A percentile compares a stretch with the other conserved stretches of the same genome.
Conservation (phyloP, 192 early-diverging fungal genomes). For the Dispira parvispora region DNA sequence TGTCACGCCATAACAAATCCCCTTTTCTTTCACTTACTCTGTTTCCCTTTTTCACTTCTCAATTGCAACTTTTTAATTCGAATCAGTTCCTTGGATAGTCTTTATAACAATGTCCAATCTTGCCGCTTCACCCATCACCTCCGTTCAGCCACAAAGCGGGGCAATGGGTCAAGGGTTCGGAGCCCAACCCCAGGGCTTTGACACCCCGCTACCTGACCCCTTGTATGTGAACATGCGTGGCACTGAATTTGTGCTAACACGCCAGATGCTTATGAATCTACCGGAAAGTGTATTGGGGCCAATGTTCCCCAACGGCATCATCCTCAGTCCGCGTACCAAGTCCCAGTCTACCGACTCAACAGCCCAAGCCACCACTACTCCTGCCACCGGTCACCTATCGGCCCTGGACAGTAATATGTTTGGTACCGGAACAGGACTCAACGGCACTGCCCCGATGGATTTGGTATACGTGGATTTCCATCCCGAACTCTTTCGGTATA, state of each 20-base stretch:
- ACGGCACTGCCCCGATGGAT: background rate
- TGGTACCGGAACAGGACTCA: too few species aligned
- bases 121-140: constrained; percentile 10
- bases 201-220: constrained; percentile 22
- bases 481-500: constrained; percentile 28
- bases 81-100: too few species aligned
- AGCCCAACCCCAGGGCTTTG: constrained; percentile 12
- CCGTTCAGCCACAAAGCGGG: constrained; percentile 7
- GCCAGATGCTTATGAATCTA: constrained; percentile 33
- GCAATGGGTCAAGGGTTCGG: background rate
- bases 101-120: background rate
- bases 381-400: too few species aligned
- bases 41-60: too few species aligned
- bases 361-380: background rate
- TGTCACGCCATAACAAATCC: too few species aligned
- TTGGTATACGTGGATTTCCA: constrained; percentile 26
- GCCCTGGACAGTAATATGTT: too few species aligned
- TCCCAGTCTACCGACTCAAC: background rate
- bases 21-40: too few species aligned
- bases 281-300: constrained; percentile 42
- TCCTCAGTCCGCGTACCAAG: constrained; percentile 16
- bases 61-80: too few species aligned
- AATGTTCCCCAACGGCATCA: constrained; percentile 45
- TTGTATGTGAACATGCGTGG: constrained; percentile 41
- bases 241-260: constrained; percentile 31